phyloP scores from a whole-genome alignment of 1,284 basidiomycete species.

The Pseudozyma tsukubaensis region DNA sequence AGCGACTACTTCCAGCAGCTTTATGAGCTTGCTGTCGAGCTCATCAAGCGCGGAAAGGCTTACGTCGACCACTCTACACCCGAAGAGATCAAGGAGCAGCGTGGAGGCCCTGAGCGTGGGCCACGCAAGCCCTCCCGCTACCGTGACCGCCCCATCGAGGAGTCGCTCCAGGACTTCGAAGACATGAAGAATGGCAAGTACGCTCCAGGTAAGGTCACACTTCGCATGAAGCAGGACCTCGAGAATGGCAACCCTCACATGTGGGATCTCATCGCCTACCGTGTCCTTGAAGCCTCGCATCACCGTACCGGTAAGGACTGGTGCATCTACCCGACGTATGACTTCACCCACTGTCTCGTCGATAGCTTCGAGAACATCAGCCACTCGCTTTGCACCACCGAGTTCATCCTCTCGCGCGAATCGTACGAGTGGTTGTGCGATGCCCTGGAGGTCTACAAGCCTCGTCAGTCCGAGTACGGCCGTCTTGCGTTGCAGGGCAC shows the following conservation, averaged over 20 bases:
- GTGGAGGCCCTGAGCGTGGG: slow-evolving; percentile 85
- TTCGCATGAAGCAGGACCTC: slow-evolving; percentile 98
- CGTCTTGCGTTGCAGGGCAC: slow-evolving; percentile 93
- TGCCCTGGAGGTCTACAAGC: slow-evolving; percentile 94
- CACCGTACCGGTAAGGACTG: slow-evolving; percentile 93
- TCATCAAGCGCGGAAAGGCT: slow-evolving; percentile 89
- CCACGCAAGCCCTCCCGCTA: slow-evolving; percentile 87
- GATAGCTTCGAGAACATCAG: slow-evolving; percentile 99
- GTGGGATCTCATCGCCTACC: slow-evolving; percentile 99
- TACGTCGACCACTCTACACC: slow-evolving; percentile 97
- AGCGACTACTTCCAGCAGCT: slow-evolving; percentile 94
- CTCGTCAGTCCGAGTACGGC: slow-evolving; percentile 97
- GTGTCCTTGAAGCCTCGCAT: slow-evolving; percentile 89
- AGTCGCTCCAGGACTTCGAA: slow-evolving; percentile 88
- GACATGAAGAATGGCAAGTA: slow-evolving; percentile 93
- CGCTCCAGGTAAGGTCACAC: slow-evolving; percentile 86
- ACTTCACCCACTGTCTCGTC: slow-evolving; percentile 97
- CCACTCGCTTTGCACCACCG: slow-evolving; percentile 95
- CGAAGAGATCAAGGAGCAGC: slow-evolving; percentile 88
- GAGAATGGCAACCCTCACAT: slow-evolving; percentile 91
- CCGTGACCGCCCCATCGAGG: slow-evolving; percentile 82
- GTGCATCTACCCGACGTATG: slow-evolving; percentile 91
- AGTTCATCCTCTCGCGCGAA: slow-evolving; percentile 95
- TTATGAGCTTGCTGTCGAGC: slow-evolving; percentile 88
- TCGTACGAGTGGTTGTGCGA: slow-evolving; percentile 99